Conservation (phyloP, 257 asterid genomes). For the Craterostigma plantagineum region DNA sequence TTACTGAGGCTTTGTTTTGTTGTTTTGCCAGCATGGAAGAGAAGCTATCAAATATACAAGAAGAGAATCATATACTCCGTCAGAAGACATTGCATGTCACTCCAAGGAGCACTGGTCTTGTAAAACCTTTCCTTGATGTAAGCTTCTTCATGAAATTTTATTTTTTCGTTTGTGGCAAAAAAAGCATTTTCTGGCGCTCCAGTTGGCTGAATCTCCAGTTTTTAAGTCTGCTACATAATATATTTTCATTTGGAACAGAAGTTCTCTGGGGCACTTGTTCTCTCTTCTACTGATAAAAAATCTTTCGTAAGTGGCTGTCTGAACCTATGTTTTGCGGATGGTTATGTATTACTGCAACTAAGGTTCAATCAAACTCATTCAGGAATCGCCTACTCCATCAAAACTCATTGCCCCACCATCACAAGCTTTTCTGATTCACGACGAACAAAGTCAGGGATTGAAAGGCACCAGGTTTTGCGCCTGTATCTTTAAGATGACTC, state of each 20-base stretch:
- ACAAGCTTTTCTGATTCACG: slow-evolving; percentile 82
- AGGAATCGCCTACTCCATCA: slow-evolving; percentile 98
- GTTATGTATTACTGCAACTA: too few relatives aligned
- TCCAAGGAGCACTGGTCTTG: slow-evolving; percentile 55
- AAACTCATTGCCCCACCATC: slow-evolving; percentile 46
- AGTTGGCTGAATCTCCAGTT: not conserved
- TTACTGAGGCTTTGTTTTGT: not conserved
- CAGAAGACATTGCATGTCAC: slow-evolving; percentile 59
- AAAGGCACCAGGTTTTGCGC: slow-evolving; percentile 59
- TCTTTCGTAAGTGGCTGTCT: slow-evolving; percentile 38
- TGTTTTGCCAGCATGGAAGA: slow-evolving; percentile 56
- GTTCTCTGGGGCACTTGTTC: slow-evolving; percentile 48
- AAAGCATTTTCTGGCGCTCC: too few relatives aligned
- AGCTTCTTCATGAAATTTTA: slow-evolving; percentile 13
- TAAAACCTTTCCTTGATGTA: slow-evolving; percentile 65
- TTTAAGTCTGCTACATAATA: slow-evolving; percentile 1
- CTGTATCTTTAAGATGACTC: slow-evolving; percentile 8
- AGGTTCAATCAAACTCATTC: slow-evolving; percentile 12
- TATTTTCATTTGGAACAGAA: slow-evolving; percentile 32
- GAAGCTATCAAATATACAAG: slow-evolving; percentile 52
- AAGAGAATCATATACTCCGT: slow-evolving; percentile 65
- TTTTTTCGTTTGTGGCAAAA: not conserved
- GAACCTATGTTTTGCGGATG: not conserved
- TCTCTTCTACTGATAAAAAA: slow-evolving; percentile 57
- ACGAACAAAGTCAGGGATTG: slow-evolving; percentile 50